phyloP scores from a whole-genome alignment of 2,329 filamentous ascomycete species.

The Verticillium zaregamsianum region DNA sequence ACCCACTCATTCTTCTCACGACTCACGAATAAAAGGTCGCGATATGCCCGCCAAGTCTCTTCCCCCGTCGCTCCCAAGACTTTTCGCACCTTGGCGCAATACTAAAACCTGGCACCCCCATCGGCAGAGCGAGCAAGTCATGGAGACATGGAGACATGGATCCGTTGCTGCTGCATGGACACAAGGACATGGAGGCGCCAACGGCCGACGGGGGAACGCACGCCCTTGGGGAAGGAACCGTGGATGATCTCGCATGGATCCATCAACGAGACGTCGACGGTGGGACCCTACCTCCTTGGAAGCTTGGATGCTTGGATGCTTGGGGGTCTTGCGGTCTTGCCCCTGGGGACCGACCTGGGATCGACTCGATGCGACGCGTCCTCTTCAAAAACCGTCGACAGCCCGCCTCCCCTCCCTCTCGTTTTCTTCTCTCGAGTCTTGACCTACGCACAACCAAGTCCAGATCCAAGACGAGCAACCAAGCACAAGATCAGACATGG shows the following conservation, averaged over 20 bases:
- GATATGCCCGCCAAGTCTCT: not conserved
- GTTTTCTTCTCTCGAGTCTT: not conserved
- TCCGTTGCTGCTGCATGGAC: not conserved
- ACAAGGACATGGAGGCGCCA: not conserved
- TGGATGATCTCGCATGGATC: not conserved
- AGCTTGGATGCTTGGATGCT: not conserved
- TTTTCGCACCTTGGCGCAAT: not conserved
- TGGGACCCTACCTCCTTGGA: not conserved
- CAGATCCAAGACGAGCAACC: not conserved
- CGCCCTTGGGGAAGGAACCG: not conserved
- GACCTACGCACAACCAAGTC: not conserved
- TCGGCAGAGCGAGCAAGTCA: not conserved
- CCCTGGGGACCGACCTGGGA: not conserved
- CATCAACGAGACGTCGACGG: not conserved
- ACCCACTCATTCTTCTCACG: not conserved
- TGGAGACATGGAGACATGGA: not conserved
- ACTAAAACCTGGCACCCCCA: not conserved
- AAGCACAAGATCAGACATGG: not conserved
- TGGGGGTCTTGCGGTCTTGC: not conserved
- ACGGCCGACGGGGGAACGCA: not conserved
- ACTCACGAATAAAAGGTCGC: not conserved
- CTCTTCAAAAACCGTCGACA: not conserved
- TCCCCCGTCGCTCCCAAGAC: not conserved
- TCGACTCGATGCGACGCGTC: not conserved
- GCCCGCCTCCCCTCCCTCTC: not conserved